These are phyloP conservation scores for Proliferodiscus dingleyae DNA, from an alignment of 2,329 filamentous ascomycete species.

Conservation along the genomic window DNA sequence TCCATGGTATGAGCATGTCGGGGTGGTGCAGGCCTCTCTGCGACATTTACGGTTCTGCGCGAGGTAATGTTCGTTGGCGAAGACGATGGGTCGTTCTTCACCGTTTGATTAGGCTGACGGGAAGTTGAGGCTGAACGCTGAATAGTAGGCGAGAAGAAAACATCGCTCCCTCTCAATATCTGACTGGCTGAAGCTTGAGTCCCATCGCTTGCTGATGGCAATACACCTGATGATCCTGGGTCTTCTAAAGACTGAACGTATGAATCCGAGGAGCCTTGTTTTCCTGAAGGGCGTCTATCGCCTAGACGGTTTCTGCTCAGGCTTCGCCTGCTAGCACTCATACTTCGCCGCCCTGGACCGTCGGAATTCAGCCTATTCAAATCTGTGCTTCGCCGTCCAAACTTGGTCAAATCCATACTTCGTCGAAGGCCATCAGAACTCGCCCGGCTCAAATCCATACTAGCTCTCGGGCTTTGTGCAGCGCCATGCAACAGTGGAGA, in stretches of 20 bases:
- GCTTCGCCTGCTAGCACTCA: constrained; percentile 54
- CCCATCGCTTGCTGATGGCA: constrained; percentile 67
- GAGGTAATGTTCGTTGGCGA: constrained; percentile 16
- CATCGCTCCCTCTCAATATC: constrained; percentile 79
- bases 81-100: constrained; percentile 13
- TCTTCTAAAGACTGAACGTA: constrained; percentile 70
- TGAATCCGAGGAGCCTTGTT: constrained; percentile 66
- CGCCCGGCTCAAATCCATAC: constrained; percentile 46
- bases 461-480: constrained; percentile 47
- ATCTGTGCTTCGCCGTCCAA: constrained; percentile 46
- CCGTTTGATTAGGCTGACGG: constrained; percentile 13
- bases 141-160: constrained; percentile 78
- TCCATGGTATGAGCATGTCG: constrained; percentile 23
- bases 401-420: constrained; percentile 43
- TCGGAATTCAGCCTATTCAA: constrained; percentile 40
- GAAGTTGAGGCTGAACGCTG: constrained; percentile 38
- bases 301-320: constrained; percentile 43
- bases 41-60: constrained; percentile 6
- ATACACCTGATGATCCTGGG: constrained; percentile 66
- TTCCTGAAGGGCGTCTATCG: constrained; percentile 48
- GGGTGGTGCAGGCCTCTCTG: constrained; percentile 8
- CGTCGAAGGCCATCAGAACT: constrained; percentile 51
- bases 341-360: constrained; percentile 51
- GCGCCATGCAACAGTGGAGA: constrained; percentile 37
- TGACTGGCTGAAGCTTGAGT: constrained; percentile 80